A percentile compares a stretch with the other conserved stretches of the same genome.
These are phyloP conservation scores for Vinca minor DNA, from an alignment of 257 asterid genomes.

Conservation along the genomic window DNA sequence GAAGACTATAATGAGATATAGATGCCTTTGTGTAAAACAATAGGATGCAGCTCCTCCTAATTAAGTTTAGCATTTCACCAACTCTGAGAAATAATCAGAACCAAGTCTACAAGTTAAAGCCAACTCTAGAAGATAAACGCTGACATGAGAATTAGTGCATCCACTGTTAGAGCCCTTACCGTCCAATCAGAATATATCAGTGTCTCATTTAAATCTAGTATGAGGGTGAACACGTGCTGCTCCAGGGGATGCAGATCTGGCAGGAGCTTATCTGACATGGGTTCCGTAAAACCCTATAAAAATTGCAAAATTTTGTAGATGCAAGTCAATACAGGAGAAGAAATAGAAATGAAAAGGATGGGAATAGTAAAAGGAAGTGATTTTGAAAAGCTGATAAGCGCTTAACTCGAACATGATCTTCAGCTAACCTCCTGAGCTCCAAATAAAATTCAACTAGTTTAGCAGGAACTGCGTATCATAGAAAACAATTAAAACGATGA, in stretches of 20 bases:
- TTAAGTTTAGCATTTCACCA: neutral
- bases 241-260: constrained; percentile 84
- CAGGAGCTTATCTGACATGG: constrained; percentile 79
- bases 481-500: constrained; percentile 12
- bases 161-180: constrained; percentile 26
- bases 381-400: constrained; percentile 13
- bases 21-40: neutral
- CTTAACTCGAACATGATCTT: constrained; percentile 79
- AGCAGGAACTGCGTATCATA: constrained; percentile 49
- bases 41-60: neutral
- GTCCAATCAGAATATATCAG: constrained; percentile 80
- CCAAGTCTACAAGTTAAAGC: neutral
- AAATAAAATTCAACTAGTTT: constrained; percentile 62
- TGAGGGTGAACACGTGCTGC: constrained; percentile 75
- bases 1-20: neutral
- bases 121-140: neutral
- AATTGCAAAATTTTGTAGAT: constrained; percentile 8
- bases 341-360: neutral
- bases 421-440: constrained; percentile 63
- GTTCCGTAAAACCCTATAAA: constrained; percentile 72
- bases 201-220: constrained; percentile 84
- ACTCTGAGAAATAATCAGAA: neutral
- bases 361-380: neutral
- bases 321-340: neutral
- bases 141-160: constrained; percentile 1